Evolutionary conservation across 2,329 filamentous ascomycete genomes (phyloP).

Genomic region (Simplicillium aogashimaense): DNA sequence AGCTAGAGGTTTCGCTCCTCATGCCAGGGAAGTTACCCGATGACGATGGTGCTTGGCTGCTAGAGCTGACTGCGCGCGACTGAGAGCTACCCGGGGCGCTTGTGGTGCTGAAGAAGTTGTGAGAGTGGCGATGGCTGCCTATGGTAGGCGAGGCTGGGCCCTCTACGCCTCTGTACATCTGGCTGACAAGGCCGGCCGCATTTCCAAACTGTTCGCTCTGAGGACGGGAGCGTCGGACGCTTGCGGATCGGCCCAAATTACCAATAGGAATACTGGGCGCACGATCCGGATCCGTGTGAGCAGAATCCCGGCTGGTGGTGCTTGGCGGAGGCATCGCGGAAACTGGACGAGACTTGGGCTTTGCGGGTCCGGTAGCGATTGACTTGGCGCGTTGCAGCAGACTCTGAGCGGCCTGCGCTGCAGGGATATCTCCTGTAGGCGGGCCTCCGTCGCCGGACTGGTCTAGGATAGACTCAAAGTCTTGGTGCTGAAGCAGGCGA

Average conservation of each 20-base stretch:
- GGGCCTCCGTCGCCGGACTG: constrained; percentile 51
- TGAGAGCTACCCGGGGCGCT: constrained; percentile 37
- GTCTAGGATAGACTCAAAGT: constrained; percentile 89
- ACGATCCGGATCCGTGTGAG: constrained; percentile 57
- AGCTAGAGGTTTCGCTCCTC: constrained; percentile 53
- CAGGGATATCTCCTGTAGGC: constrained; percentile 57
- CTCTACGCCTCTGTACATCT: constrained; percentile 76
- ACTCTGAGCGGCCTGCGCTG: not conserved
- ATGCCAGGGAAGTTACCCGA: constrained; percentile 64
- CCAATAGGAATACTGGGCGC: constrained; percentile 68
- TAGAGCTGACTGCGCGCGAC: constrained; percentile 38
- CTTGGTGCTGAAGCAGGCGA: constrained; percentile 83
- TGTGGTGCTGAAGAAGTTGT: constrained; percentile 52
- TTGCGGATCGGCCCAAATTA: constrained; percentile 42
- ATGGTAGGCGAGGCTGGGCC: constrained; percentile 51
- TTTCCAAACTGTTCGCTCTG: constrained; percentile 54
- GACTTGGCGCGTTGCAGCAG: constrained; percentile 53
- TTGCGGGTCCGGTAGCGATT: constrained; percentile 39
- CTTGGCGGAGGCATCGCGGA: constrained; percentile 38
- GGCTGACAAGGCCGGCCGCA: constrained; percentile 68
- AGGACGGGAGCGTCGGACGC: constrained; percentile 44
- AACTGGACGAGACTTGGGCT: constrained; percentile 43
- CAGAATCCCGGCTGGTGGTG: constrained; percentile 17
- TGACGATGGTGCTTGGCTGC: constrained; percentile 31
- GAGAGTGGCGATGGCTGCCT: constrained; percentile 47